Evolutionary conservation across 1,284 basidiomycete genomes (phyloP).

Genomic region (Cutaneotrichosporon sp.): DNA sequence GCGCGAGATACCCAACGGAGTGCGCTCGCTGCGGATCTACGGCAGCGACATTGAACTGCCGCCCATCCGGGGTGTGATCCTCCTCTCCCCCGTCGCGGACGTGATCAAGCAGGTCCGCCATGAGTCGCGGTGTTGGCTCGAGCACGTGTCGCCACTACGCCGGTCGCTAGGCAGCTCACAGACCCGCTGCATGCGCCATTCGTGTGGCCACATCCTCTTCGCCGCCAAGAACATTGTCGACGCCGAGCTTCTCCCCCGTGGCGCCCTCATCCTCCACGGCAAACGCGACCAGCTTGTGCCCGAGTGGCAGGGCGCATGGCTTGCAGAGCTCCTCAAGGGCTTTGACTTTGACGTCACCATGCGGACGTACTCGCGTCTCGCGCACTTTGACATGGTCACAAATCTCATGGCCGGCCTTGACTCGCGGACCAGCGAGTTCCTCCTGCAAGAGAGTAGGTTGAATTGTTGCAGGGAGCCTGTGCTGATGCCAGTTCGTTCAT

Average conservation of each 20-base stretch:
- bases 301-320: constrained; percentile 42
- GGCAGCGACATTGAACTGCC: constrained; percentile 42
- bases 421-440: constrained; percentile 15
- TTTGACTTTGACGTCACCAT: constrained; percentile 45
- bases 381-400: constrained; percentile 41
- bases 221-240: constrained; percentile 46
- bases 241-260: constrained; percentile 36
- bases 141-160: constrained; percentile 45
- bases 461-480: not conserved
- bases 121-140: constrained; percentile 41
- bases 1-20: constrained; percentile 20
- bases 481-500: constrained; percentile 9
- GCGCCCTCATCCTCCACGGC: constrained; percentile 47
- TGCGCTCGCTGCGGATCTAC: constrained; percentile 37
- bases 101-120: constrained; percentile 46
- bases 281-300: constrained; percentile 28
- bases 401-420: constrained; percentile 36
- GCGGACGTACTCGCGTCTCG: constrained; percentile 40
- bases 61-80: constrained; percentile 40
- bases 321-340: constrained; percentile 46
- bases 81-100: constrained; percentile 46
- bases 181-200: constrained; percentile 45
- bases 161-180: constrained; percentile 44
- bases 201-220: constrained; percentile 46
- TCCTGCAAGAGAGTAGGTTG: constrained; percentile 26